phyloP scores from a whole-genome alignment of 805 yeast genomes.

The Wickerhamiella domercqiae region DNA sequence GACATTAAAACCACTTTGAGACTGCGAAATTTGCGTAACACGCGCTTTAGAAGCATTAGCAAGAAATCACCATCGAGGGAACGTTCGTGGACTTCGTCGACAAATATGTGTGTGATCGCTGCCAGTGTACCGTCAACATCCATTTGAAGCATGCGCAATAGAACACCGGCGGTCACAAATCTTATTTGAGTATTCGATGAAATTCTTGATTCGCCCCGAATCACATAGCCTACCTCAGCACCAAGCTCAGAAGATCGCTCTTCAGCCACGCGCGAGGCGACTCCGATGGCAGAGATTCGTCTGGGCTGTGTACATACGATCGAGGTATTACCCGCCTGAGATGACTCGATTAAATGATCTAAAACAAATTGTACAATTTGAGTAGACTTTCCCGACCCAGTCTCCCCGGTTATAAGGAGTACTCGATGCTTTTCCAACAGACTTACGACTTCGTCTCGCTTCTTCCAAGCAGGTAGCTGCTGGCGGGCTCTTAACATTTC shows the following conservation, averaged over 20 bases:
- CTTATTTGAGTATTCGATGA: conserved; percentile 48
- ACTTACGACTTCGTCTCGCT: conserved; percentile 38
- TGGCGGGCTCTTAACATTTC: conserved; percentile 34
- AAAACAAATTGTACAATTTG: conserved; percentile 82
- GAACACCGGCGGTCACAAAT: conserved; percentile 86
- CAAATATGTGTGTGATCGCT: conserved; percentile 49
- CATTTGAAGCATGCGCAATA: conserved; percentile 64
- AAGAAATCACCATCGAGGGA: conserved; percentile 82
- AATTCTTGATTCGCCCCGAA: conserved; percentile 70
- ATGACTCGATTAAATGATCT: conserved; percentile 38
- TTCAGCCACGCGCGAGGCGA: conserved; percentile 81
- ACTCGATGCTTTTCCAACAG: conserved; percentile 46
- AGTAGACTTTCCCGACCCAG: conserved; percentile 95
- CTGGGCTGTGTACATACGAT: conserved; percentile 91
- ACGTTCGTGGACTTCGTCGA: conserved; percentile 96
- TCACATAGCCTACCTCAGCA: conserved; percentile 71
- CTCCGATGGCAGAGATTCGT: conserved; percentile 86
- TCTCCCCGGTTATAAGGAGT: conserved; percentile 82
- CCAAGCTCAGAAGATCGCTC: conserved; percentile 59
- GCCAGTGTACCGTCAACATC: neutral
- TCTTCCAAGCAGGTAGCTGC: conserved; percentile 73
- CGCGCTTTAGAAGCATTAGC: conserved; percentile 54
- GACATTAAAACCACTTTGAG: conserved; percentile 75
- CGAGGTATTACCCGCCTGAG: conserved; percentile 31
- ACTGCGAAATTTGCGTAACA: conserved; percentile 32